Percentiles rank a stretch among this genome's conserved stretches.
Conservation (phyloP, 2,329 filamentous ascomycete species). For the Tolypocladium pustulatum region DNA sequence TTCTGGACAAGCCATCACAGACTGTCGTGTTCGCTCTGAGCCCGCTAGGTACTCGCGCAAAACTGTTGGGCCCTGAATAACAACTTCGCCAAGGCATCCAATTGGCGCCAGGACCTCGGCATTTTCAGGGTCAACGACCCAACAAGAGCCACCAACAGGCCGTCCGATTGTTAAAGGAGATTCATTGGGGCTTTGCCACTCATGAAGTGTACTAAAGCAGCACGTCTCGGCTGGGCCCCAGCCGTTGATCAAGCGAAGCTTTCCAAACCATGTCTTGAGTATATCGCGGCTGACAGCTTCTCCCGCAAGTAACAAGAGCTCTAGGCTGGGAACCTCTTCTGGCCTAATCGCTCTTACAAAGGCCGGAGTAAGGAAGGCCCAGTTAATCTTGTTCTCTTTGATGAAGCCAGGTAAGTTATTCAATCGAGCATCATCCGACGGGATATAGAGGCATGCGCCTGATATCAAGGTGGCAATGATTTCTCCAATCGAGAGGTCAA, state of each 20-base stretch:
- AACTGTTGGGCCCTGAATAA: background rate
- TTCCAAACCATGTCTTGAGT: constrained; percentile 4
- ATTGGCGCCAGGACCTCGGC: constrained; percentile 1
- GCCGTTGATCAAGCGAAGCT: constrained; percentile 4
- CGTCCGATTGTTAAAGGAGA: constrained; percentile 1
- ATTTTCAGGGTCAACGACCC: constrained; percentile 1
- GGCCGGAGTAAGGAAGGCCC: constrained; percentile 3
- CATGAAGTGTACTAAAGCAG: constrained; percentile 1
- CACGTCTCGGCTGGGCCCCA: constrained; percentile 7
- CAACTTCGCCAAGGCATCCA: constrained; percentile 4
- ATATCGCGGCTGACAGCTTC: constrained; percentile 4
- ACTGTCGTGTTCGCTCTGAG: background rate
- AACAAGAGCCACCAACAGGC: constrained; percentile 1
- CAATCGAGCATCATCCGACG: background rate
- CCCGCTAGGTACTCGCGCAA: background rate
- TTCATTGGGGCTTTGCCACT: background rate
- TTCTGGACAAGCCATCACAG: background rate
- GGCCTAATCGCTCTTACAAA: constrained; percentile 2
- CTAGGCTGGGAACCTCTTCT: background rate
- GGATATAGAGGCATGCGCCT: background rate
- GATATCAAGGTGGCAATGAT: background rate
- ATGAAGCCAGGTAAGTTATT: background rate
- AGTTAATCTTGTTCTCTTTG: constrained; percentile 1
- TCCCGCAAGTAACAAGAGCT: constrained; percentile 3
- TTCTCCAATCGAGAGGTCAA: background rate